Base-by-base conservation (phyloP, 73 alveolate species). In the Paramecium sonneborni region DNA sequence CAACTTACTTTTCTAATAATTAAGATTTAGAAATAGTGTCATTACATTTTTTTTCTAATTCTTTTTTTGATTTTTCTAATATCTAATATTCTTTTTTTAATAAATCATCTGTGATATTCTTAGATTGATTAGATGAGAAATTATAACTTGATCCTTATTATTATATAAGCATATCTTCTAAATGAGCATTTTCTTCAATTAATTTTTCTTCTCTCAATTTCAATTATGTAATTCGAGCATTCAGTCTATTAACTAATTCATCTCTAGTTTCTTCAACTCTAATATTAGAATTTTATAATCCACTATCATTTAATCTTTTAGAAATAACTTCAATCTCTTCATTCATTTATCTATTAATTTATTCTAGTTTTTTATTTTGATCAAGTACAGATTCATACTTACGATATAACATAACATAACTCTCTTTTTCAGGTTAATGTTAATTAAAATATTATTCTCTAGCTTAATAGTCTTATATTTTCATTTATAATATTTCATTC, bases 111-210 rank as follows among this genome's bases (percentile, higher is more conserved):
- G 69, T 41, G 2, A 21, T 7, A 24, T 79, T 24, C 21, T 23
- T 38, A 37, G 46, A 79, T 79, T 57, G 10, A 72, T 20, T 34
- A 15, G 86, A 41, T 34, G 55, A 20, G 32, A 1, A 72, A 35
- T 34, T 41, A 32, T 74, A 35, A 32, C 58, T 43, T 74, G 32
- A 38, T 74, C 68, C 68, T 52, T 52, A 18, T 52, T 52, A 52
- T 8, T 52, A 8, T 2, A 62, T 62, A 30, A 79, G 55, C 74
- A 39, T 79, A 3, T 79, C 90, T 14, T 79, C 90, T 10, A 79
- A 44, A 30, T 34, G 44, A 23, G 90, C 90, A 79, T 79, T 79
- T 44, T 79, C 90, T 41, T 79, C 90, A n/a, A 79, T 12, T 20
- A 79, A 34, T 20, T 79, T 43, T 11, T 79, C 90, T 21, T 79